Evolutionary conservation across 345 rosid species (phyloP).

Genomic region (Microcos paniculata): DNA sequence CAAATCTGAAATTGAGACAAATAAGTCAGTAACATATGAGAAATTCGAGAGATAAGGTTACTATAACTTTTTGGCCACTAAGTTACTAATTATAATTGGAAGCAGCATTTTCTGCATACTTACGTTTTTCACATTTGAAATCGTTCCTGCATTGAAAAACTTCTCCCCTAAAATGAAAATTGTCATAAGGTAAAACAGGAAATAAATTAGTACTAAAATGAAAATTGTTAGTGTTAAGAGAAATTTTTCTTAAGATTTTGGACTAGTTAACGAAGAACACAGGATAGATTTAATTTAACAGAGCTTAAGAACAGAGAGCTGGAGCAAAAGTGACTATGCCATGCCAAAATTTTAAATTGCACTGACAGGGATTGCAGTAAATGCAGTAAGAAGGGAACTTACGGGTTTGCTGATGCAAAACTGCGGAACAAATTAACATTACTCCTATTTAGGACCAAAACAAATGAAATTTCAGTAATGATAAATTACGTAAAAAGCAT

Average conservation of each 20-base stretch:
- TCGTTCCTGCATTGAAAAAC: conserved; percentile 35
- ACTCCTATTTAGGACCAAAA: conserved; percentile 23
- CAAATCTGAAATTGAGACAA: conserved; percentile 26
- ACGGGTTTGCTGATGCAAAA: conserved; percentile 35
- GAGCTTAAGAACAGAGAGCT: not conserved
- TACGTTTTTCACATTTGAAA: conserved; percentile 40
- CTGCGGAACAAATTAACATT: conserved; percentile 48
- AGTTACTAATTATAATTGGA: not conserved
- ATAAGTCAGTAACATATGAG: not conserved
- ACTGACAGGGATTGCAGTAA: not conserved
- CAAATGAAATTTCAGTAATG: not conserved
- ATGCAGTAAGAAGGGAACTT: conserved; percentile 19
- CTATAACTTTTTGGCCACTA: no score
- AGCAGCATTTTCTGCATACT: conserved; percentile 18
- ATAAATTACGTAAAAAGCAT: not conserved
- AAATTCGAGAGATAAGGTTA: not conserved
- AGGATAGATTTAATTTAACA: not conserved
- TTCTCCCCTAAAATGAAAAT: conserved; percentile 33
- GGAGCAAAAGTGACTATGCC: not conserved
- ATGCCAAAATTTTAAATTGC: not conserved
- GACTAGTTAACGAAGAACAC: not conserved
- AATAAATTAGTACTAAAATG: not conserved
- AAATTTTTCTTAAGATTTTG: not conserved
- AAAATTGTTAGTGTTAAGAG: not conserved
- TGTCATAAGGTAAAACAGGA: not conserved